These are phyloP conservation scores for Tuber magnatum DNA, from an alignment of 495 filamentous ascomycete genomes.

Conservation along the genomic window DNA sequence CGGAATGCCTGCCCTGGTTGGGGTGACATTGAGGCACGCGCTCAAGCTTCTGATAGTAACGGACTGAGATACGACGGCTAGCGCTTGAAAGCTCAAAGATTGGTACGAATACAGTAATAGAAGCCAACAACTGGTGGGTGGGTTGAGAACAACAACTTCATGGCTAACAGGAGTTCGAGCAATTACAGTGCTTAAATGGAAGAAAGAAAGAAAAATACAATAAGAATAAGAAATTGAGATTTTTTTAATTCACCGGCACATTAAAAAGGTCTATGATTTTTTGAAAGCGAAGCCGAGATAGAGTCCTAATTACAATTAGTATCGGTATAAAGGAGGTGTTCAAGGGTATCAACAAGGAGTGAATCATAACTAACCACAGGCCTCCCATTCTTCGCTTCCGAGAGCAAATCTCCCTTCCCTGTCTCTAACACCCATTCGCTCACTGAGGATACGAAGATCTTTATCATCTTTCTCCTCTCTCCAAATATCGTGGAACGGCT, in stretches of 20 bases:
- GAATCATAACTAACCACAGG: slow-evolving; percentile 31
- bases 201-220: neutral
- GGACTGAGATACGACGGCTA: neutral
- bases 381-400: slow-evolving; percentile 39
- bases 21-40: neutral
- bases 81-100: slow-evolving; percentile 13
- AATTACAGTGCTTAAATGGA: neutral
- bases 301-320: slow-evolving; percentile 16
- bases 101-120: slow-evolving; percentile 8
- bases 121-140: neutral
- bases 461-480: slow-evolving; percentile 75
- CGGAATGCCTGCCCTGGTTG: neutral
- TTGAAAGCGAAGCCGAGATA: slow-evolving; percentile 41
- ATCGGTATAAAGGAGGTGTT: slow-evolving; percentile 4
- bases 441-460: slow-evolving; percentile 71
- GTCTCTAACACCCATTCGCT: slow-evolving; percentile 86
- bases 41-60: neutral
- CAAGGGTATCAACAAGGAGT: neutral
- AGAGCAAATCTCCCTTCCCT: slow-evolving; percentile 43
- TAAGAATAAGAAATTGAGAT: slow-evolving; percentile 1
- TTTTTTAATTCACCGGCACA: neutral
- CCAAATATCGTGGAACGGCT: slow-evolving; percentile 83
- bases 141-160: neutral
- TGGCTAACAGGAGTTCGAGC: neutral
- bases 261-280: slow-evolving; percentile 25